phyloP scores from a whole-genome alignment of 148 eudicot genomes.

The Heliosperma pusillum region DNA sequence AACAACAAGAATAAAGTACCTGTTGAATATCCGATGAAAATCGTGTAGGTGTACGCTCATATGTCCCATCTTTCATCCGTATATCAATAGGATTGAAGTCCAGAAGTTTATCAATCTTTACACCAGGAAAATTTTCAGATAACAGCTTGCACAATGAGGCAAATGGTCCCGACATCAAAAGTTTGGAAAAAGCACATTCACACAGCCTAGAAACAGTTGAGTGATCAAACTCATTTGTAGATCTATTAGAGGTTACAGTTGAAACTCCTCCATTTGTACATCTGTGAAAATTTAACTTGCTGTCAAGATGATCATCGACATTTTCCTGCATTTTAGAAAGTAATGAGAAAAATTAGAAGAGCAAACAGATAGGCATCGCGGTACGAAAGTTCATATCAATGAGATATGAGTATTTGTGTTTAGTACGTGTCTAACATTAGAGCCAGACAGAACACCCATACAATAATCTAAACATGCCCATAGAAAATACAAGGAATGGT shows the following conservation, averaged over 20 bases:
- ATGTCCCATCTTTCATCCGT: slow-evolving; percentile 69
- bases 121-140: slow-evolving; percentile 56
- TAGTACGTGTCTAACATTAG: not conserved
- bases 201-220: slow-evolving; percentile 44
- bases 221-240: slow-evolving; percentile 32
- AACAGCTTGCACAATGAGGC: slow-evolving; percentile 57
- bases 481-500: not conserved
- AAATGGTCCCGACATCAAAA: slow-evolving; percentile 66
- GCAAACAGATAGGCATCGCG: not conserved
- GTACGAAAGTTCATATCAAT: not conserved
- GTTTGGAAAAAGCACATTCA: slow-evolving; percentile 43
- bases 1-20: slow-evolving; percentile 35
- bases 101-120: slow-evolving; percentile 51
- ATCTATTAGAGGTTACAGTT: slow-evolving; percentile 38
- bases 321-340: not conserved
- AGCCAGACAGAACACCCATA: not conserved
- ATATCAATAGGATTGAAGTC: slow-evolving; percentile 45
- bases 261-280: slow-evolving; percentile 29
- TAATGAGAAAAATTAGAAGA: not conserved
- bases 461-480: not conserved
- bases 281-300: slow-evolving; percentile 2
- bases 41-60: slow-evolving; percentile 58
- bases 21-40: slow-evolving; percentile 71
- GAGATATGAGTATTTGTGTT: not conserved
- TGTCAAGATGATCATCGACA: not conserved